phyloP scores from a whole-genome alignment of 2,329 filamentous ascomycete genomes.

The Pseudocercospora crystallina region DNA sequence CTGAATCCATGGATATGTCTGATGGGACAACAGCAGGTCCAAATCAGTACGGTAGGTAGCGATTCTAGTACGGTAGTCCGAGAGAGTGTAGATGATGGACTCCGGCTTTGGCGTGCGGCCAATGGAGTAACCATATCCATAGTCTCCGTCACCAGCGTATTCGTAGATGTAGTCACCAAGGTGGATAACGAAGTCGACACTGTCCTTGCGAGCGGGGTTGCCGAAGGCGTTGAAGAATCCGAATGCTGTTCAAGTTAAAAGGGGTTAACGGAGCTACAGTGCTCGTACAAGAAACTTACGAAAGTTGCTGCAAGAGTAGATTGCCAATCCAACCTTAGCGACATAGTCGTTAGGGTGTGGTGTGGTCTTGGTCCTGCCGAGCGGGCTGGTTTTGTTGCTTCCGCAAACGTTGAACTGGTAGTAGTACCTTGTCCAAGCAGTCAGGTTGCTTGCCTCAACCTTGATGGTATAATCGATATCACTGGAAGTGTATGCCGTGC shows the following conservation, averaged over 20 bases:
- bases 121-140: conserved; percentile 51
- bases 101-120: conserved; percentile 56
- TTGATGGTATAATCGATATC: conserved; percentile 77
- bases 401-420: conserved; percentile 70
- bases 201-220: conserved; percentile 43
- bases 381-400: conserved; percentile 59
- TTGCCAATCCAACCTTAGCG: conserved; percentile 60
- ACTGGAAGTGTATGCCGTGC: conserved; percentile 66
- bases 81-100: conserved; percentile 52
- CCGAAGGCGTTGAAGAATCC: conserved; percentile 41
- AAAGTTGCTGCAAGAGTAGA: conserved; percentile 72
- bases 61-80: conserved; percentile 60
- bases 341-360: conserved; percentile 59
- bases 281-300: too few species aligned
- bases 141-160: conserved; percentile 43
- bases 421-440: conserved; percentile 65
- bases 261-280: too few species aligned
- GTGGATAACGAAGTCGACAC: conserved; percentile 49
- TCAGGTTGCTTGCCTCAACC: conserved; percentile 64
- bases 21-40: conserved; percentile 58
- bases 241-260: conserved; percentile 16
- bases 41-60: conserved; percentile 62
- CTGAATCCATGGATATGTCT: conserved; percentile 60
- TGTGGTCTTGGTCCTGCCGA: conserved; percentile 70
- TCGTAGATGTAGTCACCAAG: conserved; percentile 65